Evolutionary conservation across 345 rosid genomes (phyloP).

Genomic region (Lepidium sativum): DNA sequence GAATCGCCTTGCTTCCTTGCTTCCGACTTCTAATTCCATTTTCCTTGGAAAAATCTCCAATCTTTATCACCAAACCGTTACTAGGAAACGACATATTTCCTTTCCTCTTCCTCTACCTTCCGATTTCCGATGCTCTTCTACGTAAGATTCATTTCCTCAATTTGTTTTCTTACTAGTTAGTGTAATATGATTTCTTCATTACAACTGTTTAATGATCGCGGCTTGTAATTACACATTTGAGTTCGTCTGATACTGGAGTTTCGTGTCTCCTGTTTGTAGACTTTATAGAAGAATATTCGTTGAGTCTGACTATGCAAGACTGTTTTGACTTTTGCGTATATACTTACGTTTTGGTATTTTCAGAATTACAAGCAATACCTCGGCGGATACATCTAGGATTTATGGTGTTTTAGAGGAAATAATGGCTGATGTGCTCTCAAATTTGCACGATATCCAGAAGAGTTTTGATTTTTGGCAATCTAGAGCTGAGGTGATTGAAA

Average conservation of each 20-base stretch:
- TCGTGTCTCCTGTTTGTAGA: too few species aligned
- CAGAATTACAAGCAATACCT: conserved; percentile 29
- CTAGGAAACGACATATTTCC: conserved; percentile 43
- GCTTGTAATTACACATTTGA: not conserved
- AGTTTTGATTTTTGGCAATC: conserved; percentile 79
- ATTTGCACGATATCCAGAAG: conserved; percentile 58
- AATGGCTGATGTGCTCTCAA: conserved; percentile 39
- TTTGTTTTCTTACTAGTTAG: too few species aligned
- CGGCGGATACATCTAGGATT: conserved; percentile 33
- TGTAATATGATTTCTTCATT: not conserved
- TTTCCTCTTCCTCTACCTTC: conserved; percentile 77
- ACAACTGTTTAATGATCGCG: conserved; percentile 3
- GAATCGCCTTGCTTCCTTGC: conserved; percentile 41
- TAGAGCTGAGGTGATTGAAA: conserved; percentile 68
- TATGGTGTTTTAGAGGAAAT: conserved; percentile 60
- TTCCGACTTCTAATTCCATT: conserved; percentile 28
- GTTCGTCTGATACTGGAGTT: not conserved
- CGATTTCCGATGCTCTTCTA: conserved; percentile 30
- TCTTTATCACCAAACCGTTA: conserved; percentile 38
- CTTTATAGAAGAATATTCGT: not conserved
- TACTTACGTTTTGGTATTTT: not conserved
- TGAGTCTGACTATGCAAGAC: not conserved
- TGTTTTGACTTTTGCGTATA: conserved; percentile 17
- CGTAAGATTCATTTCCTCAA: conserved; percentile 32
- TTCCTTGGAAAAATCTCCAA: conserved; percentile 43